Conservation (phyloP, 441 rosid genomes). For the Populus hybrid region DNA sequence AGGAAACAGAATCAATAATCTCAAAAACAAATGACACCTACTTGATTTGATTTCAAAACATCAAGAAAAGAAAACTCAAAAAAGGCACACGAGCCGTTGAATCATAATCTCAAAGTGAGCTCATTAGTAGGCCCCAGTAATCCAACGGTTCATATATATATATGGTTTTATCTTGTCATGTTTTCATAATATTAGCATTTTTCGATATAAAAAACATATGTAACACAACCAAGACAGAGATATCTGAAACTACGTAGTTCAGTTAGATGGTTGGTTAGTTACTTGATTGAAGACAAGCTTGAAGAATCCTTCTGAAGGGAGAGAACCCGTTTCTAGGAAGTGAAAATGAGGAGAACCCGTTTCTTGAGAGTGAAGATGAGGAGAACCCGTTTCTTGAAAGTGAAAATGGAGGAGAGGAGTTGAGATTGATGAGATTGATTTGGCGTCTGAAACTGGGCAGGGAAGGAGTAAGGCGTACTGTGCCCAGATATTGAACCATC, state of each 20-base stretch:
- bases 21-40: not conserved
- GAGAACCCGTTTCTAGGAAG: slow-evolving; percentile 26
- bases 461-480: slow-evolving; percentile 36
- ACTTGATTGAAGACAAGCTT: slow-evolving; percentile 50
- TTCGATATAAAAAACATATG: not conserved
- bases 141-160: not conserved
- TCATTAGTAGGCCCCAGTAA: not conserved
- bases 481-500: slow-evolving; percentile 48
- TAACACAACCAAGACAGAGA: not conserved
- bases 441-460: slow-evolving; percentile 41
- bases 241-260: not conserved
- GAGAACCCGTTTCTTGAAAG: slow-evolving; percentile 8
- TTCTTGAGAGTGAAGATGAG: not conserved
- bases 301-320: slow-evolving; percentile 46
- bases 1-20: not conserved
- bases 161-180: not conserved
- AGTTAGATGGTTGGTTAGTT: slow-evolving; percentile 3
- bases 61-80: not conserved
- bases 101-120: not conserved
- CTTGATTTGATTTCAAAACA: not conserved
- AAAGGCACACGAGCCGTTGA: not conserved
- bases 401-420: slow-evolving; percentile 7
- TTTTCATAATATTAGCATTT: not conserved
- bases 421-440: slow-evolving; percentile 14
- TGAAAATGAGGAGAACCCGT: slow-evolving; percentile 14